These are phyloP conservation scores for Hymenoscyphus scutula DNA, from an alignment of 2,329 filamentous ascomycete genomes.

Conservation along the genomic window DNA sequence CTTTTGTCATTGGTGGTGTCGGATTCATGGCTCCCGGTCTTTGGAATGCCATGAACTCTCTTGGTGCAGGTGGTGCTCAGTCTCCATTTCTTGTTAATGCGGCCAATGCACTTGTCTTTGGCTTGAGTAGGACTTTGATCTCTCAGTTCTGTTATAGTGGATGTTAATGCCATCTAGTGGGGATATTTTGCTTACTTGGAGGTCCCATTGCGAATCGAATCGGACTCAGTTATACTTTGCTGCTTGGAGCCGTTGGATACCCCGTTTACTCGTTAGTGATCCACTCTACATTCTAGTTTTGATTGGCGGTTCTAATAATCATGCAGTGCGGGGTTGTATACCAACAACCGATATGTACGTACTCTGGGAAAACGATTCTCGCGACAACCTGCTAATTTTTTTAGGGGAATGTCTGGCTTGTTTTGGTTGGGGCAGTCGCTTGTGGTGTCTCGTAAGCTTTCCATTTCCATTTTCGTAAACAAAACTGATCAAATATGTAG, in stretches of 20 bases:
- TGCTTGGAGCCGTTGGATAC: conserved; percentile 47
- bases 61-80: conserved; percentile 43
- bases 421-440: conserved; percentile 63
- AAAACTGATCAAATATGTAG: conserved; percentile 13
- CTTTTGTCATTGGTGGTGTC: conserved; percentile 39
- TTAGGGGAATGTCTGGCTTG: conserved; percentile 60
- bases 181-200: conserved; percentile 49
- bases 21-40: conserved; percentile 42
- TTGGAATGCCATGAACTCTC: conserved; percentile 44
- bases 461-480: background rate
- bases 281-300: no score
- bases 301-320: background rate
- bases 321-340: background rate
- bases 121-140: conserved; percentile 59
- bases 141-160: conserved; percentile 48
- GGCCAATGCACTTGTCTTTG: conserved; percentile 46
- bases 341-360: background rate
- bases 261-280: conserved; percentile 42
- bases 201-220: conserved; percentile 62
- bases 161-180: conserved; percentile 63
- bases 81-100: conserved; percentile 43
- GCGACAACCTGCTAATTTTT: conserved; percentile 30
- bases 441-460: conserved; percentile 52
- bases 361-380: background rate
- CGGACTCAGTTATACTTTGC: conserved; percentile 66